Conservation (phyloP, 1,284 basidiomycete genomes). For the Cryptococcus sp. region DNA sequence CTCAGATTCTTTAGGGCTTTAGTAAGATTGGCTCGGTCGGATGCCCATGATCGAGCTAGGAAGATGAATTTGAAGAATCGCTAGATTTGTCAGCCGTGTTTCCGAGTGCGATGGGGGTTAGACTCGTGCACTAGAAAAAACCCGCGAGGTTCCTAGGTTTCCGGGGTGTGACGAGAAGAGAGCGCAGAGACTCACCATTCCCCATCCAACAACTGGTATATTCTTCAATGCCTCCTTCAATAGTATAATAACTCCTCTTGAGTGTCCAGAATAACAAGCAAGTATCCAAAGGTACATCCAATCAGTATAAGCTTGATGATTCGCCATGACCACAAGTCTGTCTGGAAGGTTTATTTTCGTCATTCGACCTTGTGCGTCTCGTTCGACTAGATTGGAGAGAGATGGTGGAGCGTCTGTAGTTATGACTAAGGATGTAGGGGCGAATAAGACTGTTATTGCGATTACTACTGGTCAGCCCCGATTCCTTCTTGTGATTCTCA, state of each 20-base stretch:
- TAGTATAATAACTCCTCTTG: slow-evolving; percentile 70
- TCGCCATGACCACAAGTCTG: slow-evolving; percentile 71
- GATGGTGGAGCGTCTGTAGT: slow-evolving; percentile 50
- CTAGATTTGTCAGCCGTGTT: slow-evolving; percentile 47
- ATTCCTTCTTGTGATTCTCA: background rate
- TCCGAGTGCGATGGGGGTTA: too few relatives aligned
- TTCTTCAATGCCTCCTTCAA: slow-evolving; percentile 85
- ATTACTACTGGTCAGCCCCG: slow-evolving; percentile 27
- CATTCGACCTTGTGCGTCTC: slow-evolving; percentile 56
- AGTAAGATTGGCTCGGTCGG: slow-evolving; percentile 63
- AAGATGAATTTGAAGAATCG: slow-evolving; percentile 90
- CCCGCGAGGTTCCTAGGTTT: background rate
- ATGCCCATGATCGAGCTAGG: slow-evolving; percentile 78
- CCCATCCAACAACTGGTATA: slow-evolving; percentile 83
- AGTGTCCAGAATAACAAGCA: slow-evolving; percentile 67
- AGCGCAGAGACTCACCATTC: slow-evolving; percentile 48
- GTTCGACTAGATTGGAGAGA: slow-evolving; percentile 51
- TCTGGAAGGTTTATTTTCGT: slow-evolving; percentile 65
- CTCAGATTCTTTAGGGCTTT: slow-evolving; percentile 36
- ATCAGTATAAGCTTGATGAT: slow-evolving; percentile 84
- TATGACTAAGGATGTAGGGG: slow-evolving; percentile 68
- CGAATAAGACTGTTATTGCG: slow-evolving; percentile 64
- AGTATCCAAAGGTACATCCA: slow-evolving; percentile 85
- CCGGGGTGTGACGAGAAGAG: slow-evolving; percentile 52
- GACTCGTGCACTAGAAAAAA: too few relatives aligned